phyloP scores from a whole-genome alignment of 805 yeast genomes.

The Ogataea glucozyma region DNA sequence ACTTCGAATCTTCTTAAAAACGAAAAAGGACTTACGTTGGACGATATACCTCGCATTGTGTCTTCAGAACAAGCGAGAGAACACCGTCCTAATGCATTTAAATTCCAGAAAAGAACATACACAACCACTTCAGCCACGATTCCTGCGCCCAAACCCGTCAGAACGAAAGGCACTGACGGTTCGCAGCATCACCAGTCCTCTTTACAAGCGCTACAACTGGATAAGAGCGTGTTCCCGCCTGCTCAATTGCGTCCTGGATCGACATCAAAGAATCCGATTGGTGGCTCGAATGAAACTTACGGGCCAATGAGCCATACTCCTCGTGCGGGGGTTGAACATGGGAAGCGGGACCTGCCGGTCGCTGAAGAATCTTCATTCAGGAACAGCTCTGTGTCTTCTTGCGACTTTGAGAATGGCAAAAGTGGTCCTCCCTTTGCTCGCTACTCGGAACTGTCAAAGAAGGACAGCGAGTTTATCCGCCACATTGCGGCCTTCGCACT shows the following conservation, averaged over 20 bases:
- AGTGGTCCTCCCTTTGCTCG: conserved; percentile 40
- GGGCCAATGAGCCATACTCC: too few species aligned
- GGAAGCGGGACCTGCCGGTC: neutral
- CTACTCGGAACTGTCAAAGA: conserved; percentile 61
- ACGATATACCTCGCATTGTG: conserved; percentile 95
- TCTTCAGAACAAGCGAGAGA: conserved; percentile 97
- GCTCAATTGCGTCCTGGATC: neutral
- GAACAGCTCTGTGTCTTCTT: neutral
- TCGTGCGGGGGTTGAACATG: too few species aligned
- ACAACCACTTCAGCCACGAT: conserved; percentile 38
- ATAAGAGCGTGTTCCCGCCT: neutral
- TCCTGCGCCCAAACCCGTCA: conserved; percentile 35
- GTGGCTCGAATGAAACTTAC: too few species aligned
- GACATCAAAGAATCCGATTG: neutral
- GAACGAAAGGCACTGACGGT: conserved; percentile 18
- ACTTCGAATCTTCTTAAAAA: conserved; percentile 72
- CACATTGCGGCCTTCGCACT: conserved; percentile 60
- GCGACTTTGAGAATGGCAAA: neutral
- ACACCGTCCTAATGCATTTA: conserved; percentile 87
- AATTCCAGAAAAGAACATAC: conserved; percentile 58
- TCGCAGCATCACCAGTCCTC: conserved; percentile 4
- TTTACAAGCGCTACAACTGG: neutral
- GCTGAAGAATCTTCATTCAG: neutral
- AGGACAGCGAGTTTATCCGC: conserved; percentile 59
- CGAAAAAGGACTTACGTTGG: conserved; percentile 85